Evolutionary conservation across 2,329 filamentous ascomycete species (phyloP).

Genomic region (Esteya vermicola): DNA sequence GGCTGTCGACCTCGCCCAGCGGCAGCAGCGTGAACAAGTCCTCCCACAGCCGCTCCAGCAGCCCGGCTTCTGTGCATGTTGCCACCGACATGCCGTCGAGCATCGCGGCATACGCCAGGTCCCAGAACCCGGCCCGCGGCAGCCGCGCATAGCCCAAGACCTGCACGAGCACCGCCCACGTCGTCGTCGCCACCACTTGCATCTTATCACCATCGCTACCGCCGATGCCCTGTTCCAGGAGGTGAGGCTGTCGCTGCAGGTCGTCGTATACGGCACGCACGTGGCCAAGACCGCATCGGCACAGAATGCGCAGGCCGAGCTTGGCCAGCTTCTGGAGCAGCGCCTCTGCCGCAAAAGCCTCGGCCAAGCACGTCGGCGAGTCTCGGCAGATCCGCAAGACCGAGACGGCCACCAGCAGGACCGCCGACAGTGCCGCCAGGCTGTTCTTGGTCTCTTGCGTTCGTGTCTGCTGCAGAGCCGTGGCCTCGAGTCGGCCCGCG

Average conservation of each 20-base stretch:
- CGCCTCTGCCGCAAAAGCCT: slow-evolving; percentile 32
- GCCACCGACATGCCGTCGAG: slow-evolving; percentile 17
- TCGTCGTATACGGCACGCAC: slow-evolving; percentile 32
- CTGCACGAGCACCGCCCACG: slow-evolving; percentile 46
- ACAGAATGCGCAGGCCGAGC: slow-evolving; percentile 23
- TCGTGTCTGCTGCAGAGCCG: neutral
- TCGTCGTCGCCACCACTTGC: slow-evolving; percentile 28
- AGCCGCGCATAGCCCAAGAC: slow-evolving; percentile 35
- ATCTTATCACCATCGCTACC: too few species aligned
- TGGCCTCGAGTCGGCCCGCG: slow-evolving; percentile 17
- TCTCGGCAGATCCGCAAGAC: slow-evolving; percentile 28
- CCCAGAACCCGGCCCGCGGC: slow-evolving; percentile 45
- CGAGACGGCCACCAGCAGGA: slow-evolving; percentile 23
- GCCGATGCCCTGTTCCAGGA: slow-evolving; percentile 37
- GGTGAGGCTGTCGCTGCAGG: slow-evolving; percentile 27
- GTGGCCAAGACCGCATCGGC: slow-evolving; percentile 25
- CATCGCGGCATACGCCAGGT: slow-evolving; percentile 33
- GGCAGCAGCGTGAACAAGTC: slow-evolving; percentile 47
- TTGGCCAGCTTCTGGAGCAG: slow-evolving; percentile 28
- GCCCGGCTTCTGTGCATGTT: slow-evolving; percentile 25
- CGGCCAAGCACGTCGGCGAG: slow-evolving; percentile 15
- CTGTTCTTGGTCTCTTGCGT: slow-evolving; percentile 11
- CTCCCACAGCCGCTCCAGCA: slow-evolving; percentile 43
- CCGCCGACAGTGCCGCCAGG: slow-evolving; percentile 17
- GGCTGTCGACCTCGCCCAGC: slow-evolving; percentile 42